Evolutionary conservation across 2,329 filamentous ascomycete species (phyloP), one percentile per base, ranked within the genome.

Genomic region (Penicillium sp.): DNA sequence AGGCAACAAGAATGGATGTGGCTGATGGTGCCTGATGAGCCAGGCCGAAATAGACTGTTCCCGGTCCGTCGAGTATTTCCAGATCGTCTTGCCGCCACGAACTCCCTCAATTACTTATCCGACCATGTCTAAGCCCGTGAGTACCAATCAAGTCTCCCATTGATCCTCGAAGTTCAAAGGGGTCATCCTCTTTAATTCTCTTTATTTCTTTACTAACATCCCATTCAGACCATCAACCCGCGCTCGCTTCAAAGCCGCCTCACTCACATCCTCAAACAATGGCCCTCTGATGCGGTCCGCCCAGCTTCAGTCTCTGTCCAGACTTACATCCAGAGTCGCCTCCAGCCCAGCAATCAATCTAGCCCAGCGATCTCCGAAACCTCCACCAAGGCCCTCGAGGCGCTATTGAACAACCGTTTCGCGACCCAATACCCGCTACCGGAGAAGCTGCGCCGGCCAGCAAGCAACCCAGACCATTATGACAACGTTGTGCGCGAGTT

Each of bases 361-460:
- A 45, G 50, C 39, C 58, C 59, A 52, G 54, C 54, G 24, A 61
- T 70, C 49, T 66, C 70, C 50, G 62, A 73, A 65, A 56, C 70
- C n/a, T 73, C 71, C 21, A 63, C 84, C 50, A 86, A 85, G 61
- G 83, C 82, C 4, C 77, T 87, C 1, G 84, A 82, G 57, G 78
- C 81, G 2, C 71, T 87, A n/a, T 72, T 87, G 3, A 82, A 85
- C 59, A 78, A 87, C 64, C 72, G 81, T 45, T 86, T 84, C 62
- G 73, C 70, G 44, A 81, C 78, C 36, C 64, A 76, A 63, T 83
- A 79, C 56, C 80, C 80, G 2, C 58, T 82, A 2, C 70, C 79
- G 1, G 64, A 73, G 18, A 70, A 67, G 16, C 62, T 83, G 60
- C 75, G 83, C 58, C 72, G 73, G 54, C 82, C 82, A 1, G 71